Base-by-base conservation (phyloP, 2,329 filamentous ascomycete genomes). In the Clonostachys byssicola region DNA sequence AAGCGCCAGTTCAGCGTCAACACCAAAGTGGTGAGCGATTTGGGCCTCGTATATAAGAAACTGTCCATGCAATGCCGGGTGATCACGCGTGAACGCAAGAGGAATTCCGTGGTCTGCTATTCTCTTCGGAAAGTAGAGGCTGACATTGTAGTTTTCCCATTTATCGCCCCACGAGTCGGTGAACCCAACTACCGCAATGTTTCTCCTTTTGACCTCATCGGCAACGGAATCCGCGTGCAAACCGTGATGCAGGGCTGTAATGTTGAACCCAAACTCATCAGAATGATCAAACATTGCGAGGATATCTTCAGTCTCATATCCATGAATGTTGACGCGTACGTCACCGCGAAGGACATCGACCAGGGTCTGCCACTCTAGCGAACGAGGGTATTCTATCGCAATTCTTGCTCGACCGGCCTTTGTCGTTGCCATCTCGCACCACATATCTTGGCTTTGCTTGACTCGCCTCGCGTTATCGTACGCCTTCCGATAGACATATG, bases 271-370 rank as follows among this genome's bases (percentile, higher is more conserved):
- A 67, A 88, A 89, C 70, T 88, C 85, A 52, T 88, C 86, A 12
- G 80, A 85, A 57, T 87, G 83, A 49, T 84, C 77, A 5, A 88
- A 76, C 59, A 88, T 85, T 33, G 81, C 80, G 61, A 88, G 84
- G 8, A 88, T 67, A 54, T 88, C 85, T 1, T 83, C 75, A 2
- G 86, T 72, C 0, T 82, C 87, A 60, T 88, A 89, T 64, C 85
- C 88, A 55, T 89, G 85, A 0, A 81, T 83, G 65, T 88, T 87
- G 52, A 88, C 73, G 49, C 82, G 76, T 6, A 88, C 81, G 53
- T 88, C 81, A 0, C 84, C 84, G 36, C 84, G 74, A 34, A 88
- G 64, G 4, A 81, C 80, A 1, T 83, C 85, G 6, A 71, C 71
- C 3, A 87, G 64, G 0, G 78, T 76, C 54, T 88, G 84, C 80